These are phyloP conservation scores for Tylopilus sp. DNA, from an alignment of 768 basidiomycete genomes.

Conservation along the genomic window DNA sequence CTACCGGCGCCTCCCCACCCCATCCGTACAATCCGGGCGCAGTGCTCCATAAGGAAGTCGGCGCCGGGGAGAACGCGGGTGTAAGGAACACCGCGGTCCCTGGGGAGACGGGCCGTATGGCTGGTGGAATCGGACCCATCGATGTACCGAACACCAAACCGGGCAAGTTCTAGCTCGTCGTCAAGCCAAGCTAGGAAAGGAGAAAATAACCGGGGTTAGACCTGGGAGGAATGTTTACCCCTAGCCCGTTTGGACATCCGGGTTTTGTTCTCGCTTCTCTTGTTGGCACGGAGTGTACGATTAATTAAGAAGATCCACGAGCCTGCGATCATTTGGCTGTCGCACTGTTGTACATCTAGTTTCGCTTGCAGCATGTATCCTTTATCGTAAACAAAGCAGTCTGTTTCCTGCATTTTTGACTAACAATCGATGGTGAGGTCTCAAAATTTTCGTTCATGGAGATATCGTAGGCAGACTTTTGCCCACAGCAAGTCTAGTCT, in stretches of 20 bases:
- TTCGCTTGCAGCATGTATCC: not conserved
- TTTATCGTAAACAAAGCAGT: not conserved
- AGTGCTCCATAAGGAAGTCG: conserved; percentile 39
- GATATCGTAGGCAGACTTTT: too few species aligned
- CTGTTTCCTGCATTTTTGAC: not conserved
- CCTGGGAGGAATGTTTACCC: not conserved
- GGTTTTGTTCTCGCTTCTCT: conserved; percentile 7
- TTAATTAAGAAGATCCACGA: conserved; percentile 16
- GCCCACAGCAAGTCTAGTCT: too few species aligned
- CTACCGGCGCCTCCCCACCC: conserved; percentile 45
- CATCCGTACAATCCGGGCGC: conserved; percentile 36
- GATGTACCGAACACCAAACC: conserved; percentile 37
- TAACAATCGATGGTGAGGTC: too few species aligned
- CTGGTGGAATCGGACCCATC: conserved; percentile 43
- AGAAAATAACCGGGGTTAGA: conserved; percentile 33
- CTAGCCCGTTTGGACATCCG: not conserved
- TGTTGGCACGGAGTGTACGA: conserved; percentile 23
- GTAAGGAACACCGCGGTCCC: conserved; percentile 41
- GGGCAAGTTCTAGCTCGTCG: conserved; percentile 43
- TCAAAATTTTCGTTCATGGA: too few species aligned
- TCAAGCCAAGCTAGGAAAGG: conserved; percentile 44
- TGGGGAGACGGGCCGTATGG: conserved; percentile 43
- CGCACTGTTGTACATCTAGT: conserved; percentile 5
- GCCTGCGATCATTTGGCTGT: not conserved
- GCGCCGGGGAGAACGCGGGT: conserved; percentile 47